These are phyloP conservation scores for Ascochyta clinopodiicola DNA, from an alignment of 2,329 filamentous ascomycete species.

Conservation along the genomic window DNA sequence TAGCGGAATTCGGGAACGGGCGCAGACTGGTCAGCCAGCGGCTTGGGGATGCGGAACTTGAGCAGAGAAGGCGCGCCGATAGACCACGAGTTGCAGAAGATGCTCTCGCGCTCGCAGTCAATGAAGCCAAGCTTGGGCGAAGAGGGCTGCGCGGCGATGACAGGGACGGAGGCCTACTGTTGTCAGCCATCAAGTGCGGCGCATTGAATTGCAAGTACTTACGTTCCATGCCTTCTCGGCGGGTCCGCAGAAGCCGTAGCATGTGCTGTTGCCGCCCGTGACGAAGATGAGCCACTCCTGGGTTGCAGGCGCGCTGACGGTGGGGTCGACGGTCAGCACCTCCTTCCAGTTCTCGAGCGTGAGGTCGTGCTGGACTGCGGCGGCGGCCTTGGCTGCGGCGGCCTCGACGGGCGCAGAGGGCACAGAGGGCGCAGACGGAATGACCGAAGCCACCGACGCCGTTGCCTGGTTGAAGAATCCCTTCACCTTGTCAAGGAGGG, in stretches of 20 bases:
- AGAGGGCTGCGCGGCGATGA: conserved; percentile 66
- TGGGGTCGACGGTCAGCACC: conserved; percentile 66
- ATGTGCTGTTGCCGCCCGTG: conserved; percentile 79
- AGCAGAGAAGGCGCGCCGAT: conserved; percentile 69
- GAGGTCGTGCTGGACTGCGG: conserved; percentile 62
- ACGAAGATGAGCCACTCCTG: conserved; percentile 80
- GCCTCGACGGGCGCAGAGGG: conserved; percentile 51
- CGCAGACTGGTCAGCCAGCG: conserved; percentile 68
- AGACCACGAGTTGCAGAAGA: conserved; percentile 78
- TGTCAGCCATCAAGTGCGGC: background rate
- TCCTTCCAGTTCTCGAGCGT: conserved; percentile 75
- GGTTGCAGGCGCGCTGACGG: conserved; percentile 63
- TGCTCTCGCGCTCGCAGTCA: conserved; percentile 76
- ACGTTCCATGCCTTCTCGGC: conserved; percentile 67
- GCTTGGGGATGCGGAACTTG: conserved; percentile 66
- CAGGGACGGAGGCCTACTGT: conserved; percentile 64
- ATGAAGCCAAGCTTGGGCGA: conserved; percentile 72
- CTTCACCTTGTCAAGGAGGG: conserved; percentile 67
- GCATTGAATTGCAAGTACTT: conserved; percentile 20
- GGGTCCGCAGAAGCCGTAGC: conserved; percentile 71
- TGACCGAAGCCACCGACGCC: conserved; percentile 60
- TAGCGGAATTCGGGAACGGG: conserved; percentile 69
- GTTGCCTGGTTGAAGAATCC: conserved; percentile 63
- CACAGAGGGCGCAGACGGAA: conserved; percentile 47
- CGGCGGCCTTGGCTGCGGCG: conserved; percentile 59